Conservation (phyloP, 257 asterid genomes). For the Ophiorrhiza pumila region DNA sequence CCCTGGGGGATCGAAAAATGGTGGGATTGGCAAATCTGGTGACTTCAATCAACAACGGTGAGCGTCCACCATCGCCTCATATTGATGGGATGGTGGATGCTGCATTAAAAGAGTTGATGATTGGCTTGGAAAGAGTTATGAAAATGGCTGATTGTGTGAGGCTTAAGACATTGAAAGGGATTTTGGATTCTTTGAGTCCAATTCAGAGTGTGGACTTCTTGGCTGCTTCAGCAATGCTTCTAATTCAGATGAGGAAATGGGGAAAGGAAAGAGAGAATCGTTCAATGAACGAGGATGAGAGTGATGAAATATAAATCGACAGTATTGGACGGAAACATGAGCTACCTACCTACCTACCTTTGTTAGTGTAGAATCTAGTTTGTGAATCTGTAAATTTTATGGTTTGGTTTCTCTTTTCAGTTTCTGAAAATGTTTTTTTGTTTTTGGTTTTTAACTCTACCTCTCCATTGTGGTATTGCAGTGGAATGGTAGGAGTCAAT, state of each 20-base stretch:
- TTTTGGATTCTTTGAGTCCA: conserved; percentile 51
- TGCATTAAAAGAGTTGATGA: conserved; percentile 34
- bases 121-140: conserved; percentile 52
- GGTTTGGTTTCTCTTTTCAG: background rate
- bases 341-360: no score
- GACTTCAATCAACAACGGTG: conserved; percentile 2
- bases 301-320: no score
- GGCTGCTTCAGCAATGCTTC: conserved; percentile 41
- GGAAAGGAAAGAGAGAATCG: conserved; percentile 23
- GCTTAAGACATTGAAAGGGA: conserved; percentile 51
- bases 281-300: background rate
- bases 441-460: no score
- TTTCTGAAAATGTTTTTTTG: background rate
- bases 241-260: conserved; percentile 38
- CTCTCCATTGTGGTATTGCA: no score
- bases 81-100: conserved; percentile 35
- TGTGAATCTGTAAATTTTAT: no score
- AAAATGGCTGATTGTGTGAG: conserved; percentile 70
- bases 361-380: background rate
- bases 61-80: conserved; percentile 3
- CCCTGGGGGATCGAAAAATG: conserved; percentile 48
- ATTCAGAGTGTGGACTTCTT: conserved; percentile 44
- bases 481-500: no score
- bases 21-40: conserved; percentile 45
- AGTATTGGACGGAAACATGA: no score